Base-by-base conservation (phyloP, 495 filamentous ascomycete genomes). In the Hyaloscypha finlandica region DNA sequence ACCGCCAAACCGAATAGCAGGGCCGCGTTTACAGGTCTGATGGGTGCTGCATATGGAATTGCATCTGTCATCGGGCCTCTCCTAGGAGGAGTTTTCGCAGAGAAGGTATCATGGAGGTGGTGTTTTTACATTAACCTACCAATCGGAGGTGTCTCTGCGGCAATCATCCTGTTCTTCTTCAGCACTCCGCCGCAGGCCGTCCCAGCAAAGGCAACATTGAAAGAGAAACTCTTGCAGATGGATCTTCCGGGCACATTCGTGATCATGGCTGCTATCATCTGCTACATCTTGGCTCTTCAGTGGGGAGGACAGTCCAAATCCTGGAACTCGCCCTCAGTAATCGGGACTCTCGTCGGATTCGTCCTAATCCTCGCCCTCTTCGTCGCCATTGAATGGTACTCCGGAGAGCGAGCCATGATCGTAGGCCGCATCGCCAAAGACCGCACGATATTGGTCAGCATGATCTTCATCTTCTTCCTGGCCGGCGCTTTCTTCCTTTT, bases 251-350 rank as follows among this genome's bases (percentile, higher is more conserved):
- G 71, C 42, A 59, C 71, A 8, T 68, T 73, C 37, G 60, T 55
- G 19, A 45, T 70, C 30, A 68, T 73, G 65, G 64, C 90, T 2
- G 84, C 81, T 19, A 85, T 96, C 37, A 81, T 94, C 70, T 89
- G 85, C 68, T 77, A 94, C 3, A 77, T 96, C 22, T 81, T 97
- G 0, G 93, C 93, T 0, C 80, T 97, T 20, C 92, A 96, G 74
- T 97, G 93, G 94, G 93, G 91, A 58, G 93, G 92, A 4, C 85
- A 84, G 1, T 83, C 78, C 30, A 92, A 95, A 68, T 65, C 77
- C 0, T 96, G 92, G 92, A 72, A 67, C 59, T 81, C 81, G 68
- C 86, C 80, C 61, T 84, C 86, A 12, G 88, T 94, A 70, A 90
- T 94, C 62, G 84, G 83, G 0, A 81, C 94, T 4, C 86, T 95